These are phyloP conservation scores for Aspergillus pseudonomiae DNA, from an alignment of 2,329 filamentous ascomycete species.

Conservation along the genomic window DNA sequence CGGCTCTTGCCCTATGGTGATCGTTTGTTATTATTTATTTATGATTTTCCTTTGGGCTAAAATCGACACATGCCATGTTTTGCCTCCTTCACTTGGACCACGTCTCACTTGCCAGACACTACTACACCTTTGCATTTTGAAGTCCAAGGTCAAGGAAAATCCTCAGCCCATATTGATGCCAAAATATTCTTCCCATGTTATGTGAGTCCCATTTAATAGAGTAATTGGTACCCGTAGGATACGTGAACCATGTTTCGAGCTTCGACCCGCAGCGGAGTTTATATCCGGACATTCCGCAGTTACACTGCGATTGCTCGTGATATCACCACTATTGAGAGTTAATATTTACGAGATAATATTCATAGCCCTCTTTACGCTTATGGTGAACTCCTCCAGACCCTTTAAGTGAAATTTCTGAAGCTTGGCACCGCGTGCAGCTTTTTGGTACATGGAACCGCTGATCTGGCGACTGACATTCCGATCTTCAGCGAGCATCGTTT, in stretches of 20 bases:
- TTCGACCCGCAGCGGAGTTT: background rate
- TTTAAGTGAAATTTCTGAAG: background rate
- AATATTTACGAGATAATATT: background rate
- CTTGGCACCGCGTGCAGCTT: background rate
- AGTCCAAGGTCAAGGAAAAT: no score
- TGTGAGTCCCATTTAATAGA: no score
- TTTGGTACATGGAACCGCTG: background rate
- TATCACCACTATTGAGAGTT: background rate
- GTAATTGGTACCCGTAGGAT: accelerated
- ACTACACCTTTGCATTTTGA: no score
- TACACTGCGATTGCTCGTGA: background rate
- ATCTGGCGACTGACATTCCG: background rate
- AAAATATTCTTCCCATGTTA: no score
- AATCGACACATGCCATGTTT: no score
- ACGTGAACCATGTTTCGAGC: background rate
- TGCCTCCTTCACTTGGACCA: no score
- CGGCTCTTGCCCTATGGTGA: no score
- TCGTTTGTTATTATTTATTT: no score
- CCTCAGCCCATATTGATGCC: no score
- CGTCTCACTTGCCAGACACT: no score
- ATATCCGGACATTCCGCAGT: background rate
- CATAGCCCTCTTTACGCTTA: background rate
- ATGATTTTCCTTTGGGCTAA: no score
- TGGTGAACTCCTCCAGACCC: background rate
- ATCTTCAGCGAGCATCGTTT: background rate